Evolutionary conservation across 352 stramenopile species (phyloP).

Genomic region (Globisporangium ultimum): DNA sequence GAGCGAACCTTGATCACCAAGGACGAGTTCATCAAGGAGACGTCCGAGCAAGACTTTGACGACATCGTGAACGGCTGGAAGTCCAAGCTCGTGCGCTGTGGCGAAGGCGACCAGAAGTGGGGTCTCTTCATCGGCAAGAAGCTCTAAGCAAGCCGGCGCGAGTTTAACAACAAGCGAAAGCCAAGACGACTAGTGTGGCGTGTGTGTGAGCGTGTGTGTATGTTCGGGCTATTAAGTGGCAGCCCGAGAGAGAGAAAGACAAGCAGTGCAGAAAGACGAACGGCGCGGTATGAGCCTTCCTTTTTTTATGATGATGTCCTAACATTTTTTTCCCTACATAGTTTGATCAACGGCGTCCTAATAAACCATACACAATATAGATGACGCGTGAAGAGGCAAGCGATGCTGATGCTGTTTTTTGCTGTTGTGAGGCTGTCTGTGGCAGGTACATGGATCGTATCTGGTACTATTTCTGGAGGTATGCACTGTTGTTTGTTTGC

Average conservation of each 20-base stretch:
- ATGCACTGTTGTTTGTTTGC: too few relatives aligned
- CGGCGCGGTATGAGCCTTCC: background rate
- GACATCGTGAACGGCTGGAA: conserved; percentile 72
- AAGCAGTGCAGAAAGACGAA: background rate
- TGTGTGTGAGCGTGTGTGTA: conserved; percentile 2
- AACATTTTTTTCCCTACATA: background rate
- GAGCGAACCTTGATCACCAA: conserved; percentile 50
- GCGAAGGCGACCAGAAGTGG: conserved; percentile 73
- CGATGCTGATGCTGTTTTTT: background rate
- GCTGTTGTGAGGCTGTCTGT: background rate
- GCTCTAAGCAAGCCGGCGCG: conserved; percentile 15
- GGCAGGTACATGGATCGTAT: too few relatives aligned
- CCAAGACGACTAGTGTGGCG: background rate
- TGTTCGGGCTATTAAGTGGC: too few relatives aligned
- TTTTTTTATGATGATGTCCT: too few relatives aligned
- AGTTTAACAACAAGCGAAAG: background rate
- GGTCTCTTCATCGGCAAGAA: conserved; percentile 71
- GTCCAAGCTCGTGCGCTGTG: conserved; percentile 62
- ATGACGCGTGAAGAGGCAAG: background rate
- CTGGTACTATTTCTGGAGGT: too few relatives aligned
- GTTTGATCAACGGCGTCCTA: background rate
- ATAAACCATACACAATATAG: background rate
- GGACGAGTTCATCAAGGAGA: conserved; percentile 65
- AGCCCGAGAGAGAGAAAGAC: background rate
- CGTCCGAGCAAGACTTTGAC: conserved; percentile 59